Base-by-base conservation (phyloP, 2,329 filamentous ascomycete species). In the Geosmithia morbida region DNA sequence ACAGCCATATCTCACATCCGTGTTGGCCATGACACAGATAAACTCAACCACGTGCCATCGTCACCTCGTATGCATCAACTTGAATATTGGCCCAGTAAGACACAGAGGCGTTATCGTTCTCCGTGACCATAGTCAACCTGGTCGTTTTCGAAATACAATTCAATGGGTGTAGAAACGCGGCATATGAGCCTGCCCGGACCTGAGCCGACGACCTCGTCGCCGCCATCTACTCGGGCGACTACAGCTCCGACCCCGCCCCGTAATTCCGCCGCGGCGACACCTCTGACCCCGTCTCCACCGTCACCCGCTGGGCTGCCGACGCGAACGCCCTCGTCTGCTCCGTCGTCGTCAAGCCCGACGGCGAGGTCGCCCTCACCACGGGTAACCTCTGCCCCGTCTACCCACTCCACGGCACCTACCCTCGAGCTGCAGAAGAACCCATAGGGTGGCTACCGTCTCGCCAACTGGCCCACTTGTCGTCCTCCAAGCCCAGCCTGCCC, bases 391-490 rank as follows among this genome's bases (percentile, higher is more conserved):
- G 60, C 47, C 64, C 64, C 11, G 52, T 53, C 11, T 69, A 69
- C 53, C 66, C 65, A 62, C 30, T 56, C 54, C 10, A 66, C 65
- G 16, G 57, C 60, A 47, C 61, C 60, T 10, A 64, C 66, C 14
- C 59, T 70, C 40, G 61, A 64, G 51, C 52, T 68, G 47, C 67
- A 70, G 57, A 66, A 70, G 57, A 66, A 70, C 22, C 65, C 67
- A 8, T 70, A 70, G 58, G 65, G 65, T 46, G 67, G 67, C 0
- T 67, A 68, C 46, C 54, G 59, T 11, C 43, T 45, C 14, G 43
- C 43, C 22, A 45, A 45, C 40, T 42, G 40, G 40, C 40, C 18
- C 40, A 42, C 8, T 26, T 7, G 40, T 10, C 40, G 19, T 26
- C 40, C 3, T 18, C n/a, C n/a, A 18, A 20, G 40, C 17, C 7